phyloP scores from a whole-genome alignment of 2,329 filamentous ascomycete species.

The Talaromyces sp. region DNA sequence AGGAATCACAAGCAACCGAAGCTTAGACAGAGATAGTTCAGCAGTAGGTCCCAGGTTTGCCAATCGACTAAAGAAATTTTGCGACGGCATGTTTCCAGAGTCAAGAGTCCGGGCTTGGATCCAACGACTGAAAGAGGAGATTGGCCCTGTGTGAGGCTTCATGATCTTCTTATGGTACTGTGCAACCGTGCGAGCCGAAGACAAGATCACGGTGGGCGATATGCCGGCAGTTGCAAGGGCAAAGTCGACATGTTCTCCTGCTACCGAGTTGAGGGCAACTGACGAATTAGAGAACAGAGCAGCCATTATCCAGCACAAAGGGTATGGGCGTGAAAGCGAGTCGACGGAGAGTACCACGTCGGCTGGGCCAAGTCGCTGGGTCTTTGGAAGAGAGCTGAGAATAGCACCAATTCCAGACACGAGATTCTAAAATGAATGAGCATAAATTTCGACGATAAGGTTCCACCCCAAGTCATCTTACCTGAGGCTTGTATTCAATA shows the following conservation, averaged over 20 bases:
- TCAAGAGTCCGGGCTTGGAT: slow-evolving; percentile 65
- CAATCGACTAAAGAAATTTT: slow-evolving; percentile 52
- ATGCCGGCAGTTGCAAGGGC: slow-evolving; percentile 65
- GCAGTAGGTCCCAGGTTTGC: slow-evolving; percentile 32
- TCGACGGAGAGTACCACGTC: slow-evolving; percentile 85
- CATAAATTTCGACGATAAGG: not conserved
- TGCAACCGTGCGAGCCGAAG: slow-evolving; percentile 66
- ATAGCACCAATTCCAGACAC: slow-evolving; percentile 78
- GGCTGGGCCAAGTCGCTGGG: slow-evolving; percentile 64
- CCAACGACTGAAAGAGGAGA: slow-evolving; percentile 65
- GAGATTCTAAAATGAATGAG: slow-evolving; percentile 55
- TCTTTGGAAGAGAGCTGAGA: slow-evolving; percentile 66
- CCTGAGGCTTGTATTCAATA: slow-evolving; percentile 70
- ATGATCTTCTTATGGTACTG: slow-evolving; percentile 60
- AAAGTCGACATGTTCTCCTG: slow-evolving; percentile 66
- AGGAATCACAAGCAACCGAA: slow-evolving; percentile 75
- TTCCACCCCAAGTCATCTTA: slow-evolving; percentile 22
- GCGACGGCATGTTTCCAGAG: slow-evolving; percentile 66
- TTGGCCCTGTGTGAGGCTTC: slow-evolving; percentile 52
- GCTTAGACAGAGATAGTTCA: slow-evolving; percentile 52
- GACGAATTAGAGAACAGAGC: slow-evolving; percentile 81
- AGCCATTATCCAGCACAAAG: slow-evolving; percentile 71
- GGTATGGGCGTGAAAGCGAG: slow-evolving; percentile 71
- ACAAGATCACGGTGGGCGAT: slow-evolving; percentile 75
- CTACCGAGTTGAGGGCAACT: slow-evolving; percentile 82